Conservation (phyloP, 768 basidiomycete species). For the Tricholoma sp. region DNA sequence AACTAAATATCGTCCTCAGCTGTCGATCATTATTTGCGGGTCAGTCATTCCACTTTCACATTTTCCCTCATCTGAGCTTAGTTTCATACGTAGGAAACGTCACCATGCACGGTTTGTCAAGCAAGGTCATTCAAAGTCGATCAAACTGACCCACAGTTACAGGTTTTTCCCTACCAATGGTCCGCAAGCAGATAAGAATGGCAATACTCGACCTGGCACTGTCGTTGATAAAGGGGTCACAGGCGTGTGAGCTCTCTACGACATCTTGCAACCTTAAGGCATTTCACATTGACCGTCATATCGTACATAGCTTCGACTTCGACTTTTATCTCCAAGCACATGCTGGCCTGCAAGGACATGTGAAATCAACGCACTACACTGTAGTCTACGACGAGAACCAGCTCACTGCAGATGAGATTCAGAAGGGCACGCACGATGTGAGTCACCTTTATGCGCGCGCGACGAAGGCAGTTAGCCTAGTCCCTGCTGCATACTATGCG, state of each 20-base stretch:
- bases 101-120: conserved; percentile 51
- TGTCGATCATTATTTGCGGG: conserved; percentile 79
- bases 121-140: background rate
- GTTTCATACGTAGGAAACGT: conserved; percentile 41
- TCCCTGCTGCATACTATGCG: conserved; percentile 47
- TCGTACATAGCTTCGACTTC: conserved; percentile 46
- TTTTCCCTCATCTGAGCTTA: background rate
- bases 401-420: conserved; percentile 64
- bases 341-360: conserved; percentile 66
- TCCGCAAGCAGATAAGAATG: conserved; percentile 51
- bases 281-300: background rate
- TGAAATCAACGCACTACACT: conserved; percentile 72
- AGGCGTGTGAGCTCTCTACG: conserved; percentile 40
- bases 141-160: conserved; percentile 1
- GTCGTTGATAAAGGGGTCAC: conserved; percentile 79
- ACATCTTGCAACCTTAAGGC: no score
- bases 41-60: conserved; percentile 10
- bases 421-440: conserved; percentile 63
- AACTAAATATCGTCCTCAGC: conserved; percentile 48
- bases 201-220: conserved; percentile 33
- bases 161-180: conserved; percentile 55
- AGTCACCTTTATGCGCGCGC: conserved; percentile 80
- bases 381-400: conserved; percentile 75
- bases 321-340: conserved; percentile 74
- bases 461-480: conserved; percentile 77